Evolutionary conservation across 345 rosid species (phyloP).

Genomic region (Camelina sativa): DNA sequence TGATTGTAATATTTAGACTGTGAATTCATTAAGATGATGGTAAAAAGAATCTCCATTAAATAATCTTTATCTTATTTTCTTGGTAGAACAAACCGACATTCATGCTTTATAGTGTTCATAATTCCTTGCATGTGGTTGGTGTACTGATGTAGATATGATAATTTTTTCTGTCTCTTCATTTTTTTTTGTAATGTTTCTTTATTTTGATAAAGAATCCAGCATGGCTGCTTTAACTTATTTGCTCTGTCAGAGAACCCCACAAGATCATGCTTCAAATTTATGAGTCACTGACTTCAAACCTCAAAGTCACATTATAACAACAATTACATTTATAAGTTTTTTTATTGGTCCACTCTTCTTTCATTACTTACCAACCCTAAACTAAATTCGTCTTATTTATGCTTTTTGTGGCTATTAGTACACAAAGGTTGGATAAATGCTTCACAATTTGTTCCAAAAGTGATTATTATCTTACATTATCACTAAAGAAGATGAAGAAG

Average conservation of each 20-base stretch:
- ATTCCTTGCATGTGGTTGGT: slow-evolving; percentile 42
- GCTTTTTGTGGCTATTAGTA: slow-evolving; percentile 29
- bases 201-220: slow-evolving; percentile 24
- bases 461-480: slow-evolving; percentile 18
- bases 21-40: slow-evolving; percentile 18
- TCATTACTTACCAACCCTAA: slow-evolving; percentile 18
- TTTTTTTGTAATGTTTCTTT: slow-evolving; percentile 3
- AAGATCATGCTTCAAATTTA: slow-evolving; percentile 37
- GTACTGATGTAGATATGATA: slow-evolving; percentile 22
- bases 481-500: slow-evolving; percentile 26
- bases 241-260: slow-evolving; percentile 30
- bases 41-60: slow-evolving; percentile 22
- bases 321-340: slow-evolving; percentile 24
- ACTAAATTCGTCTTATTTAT: slow-evolving; percentile 26
- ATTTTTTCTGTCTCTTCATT: slow-evolving; percentile 8
- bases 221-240: slow-evolving; percentile 38
- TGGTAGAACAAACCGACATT: slow-evolving; percentile 18
- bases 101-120: slow-evolving; percentile 32
- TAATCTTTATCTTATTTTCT: slow-evolving; percentile 10
- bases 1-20: slow-evolving; percentile 15
- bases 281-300: slow-evolving; percentile 25
- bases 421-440: not conserved
- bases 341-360: slow-evolving; percentile 19
- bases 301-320: slow-evolving; percentile 33
- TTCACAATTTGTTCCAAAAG: slow-evolving; percentile 31